phyloP scores from a whole-genome alignment of 805 yeast genomes.

The Wickerhamiella cacticola region DNA sequence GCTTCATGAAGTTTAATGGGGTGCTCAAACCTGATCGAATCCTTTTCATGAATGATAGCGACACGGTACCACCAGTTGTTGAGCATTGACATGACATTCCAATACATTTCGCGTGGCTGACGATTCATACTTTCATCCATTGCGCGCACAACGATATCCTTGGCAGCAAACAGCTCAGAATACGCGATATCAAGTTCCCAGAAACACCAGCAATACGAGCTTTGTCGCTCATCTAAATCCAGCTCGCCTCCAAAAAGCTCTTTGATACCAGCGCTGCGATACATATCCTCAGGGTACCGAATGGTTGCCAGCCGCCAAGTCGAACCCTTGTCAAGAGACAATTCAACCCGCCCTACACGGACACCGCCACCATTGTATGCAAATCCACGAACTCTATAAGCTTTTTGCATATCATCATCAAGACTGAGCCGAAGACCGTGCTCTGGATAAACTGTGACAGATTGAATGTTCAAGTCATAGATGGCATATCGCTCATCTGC shows the following conservation, averaged over 20 bases:
- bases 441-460: slow-evolving; percentile 29
- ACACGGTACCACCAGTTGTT: slow-evolving; percentile 33
- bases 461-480: slow-evolving; percentile 29
- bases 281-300: slow-evolving; percentile 29
- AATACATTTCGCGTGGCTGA: slow-evolving; percentile 32
- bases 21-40: slow-evolving; percentile 23
- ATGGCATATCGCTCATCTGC: slow-evolving; percentile 31
- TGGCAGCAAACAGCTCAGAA: slow-evolving; percentile 20
- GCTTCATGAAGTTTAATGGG: slow-evolving; percentile 14
- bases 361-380: slow-evolving; percentile 33
- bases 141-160: slow-evolving; percentile 29
- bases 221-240: slow-evolving; percentile 29
- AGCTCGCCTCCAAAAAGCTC: slow-evolving; percentile 29
- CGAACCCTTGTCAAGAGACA: slow-evolving; percentile 28
- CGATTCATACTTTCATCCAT: slow-evolving; percentile 31
- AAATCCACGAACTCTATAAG: slow-evolving; percentile 27
- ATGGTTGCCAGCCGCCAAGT: slow-evolving; percentile 27
- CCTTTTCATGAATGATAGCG: slow-evolving; percentile 19
- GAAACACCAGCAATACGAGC: slow-evolving; percentile 31
- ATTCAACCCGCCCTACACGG: slow-evolving; percentile 29
- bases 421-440: slow-evolving; percentile 22
- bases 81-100: slow-evolving; percentile 32
- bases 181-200: slow-evolving; percentile 26
- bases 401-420: slow-evolving; percentile 12
- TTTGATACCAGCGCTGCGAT: slow-evolving; percentile 27